phyloP scores from a whole-genome alignment of 2,329 filamentous ascomycete genomes.

The Xylaria sp. region DNA sequence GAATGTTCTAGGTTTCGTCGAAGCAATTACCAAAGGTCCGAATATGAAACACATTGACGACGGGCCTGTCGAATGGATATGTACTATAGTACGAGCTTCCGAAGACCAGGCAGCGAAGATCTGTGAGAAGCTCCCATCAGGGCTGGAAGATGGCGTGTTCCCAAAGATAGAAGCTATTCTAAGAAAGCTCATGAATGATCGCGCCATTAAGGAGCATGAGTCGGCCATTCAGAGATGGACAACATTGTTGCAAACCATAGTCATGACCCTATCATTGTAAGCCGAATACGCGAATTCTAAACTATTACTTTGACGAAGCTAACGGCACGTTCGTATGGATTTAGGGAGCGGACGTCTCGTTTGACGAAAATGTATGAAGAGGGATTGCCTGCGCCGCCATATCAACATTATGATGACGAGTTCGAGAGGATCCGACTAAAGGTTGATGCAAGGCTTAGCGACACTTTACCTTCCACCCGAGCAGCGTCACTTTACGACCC shows the following conservation, averaged over 20 bases:
- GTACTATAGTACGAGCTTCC: not conserved
- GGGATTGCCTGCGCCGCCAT: not conserved
- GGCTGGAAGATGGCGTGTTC: not conserved
- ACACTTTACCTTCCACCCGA: not conserved
- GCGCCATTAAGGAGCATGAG: conserved; percentile 2
- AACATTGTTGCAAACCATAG: not conserved
- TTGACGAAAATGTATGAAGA: too few relatives aligned
- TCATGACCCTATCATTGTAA: not conserved
- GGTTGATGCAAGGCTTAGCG: not conserved
- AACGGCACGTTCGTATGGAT: not conserved
- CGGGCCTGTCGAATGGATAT: not conserved
- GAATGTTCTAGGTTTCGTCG: not conserved
- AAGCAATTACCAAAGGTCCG: not conserved
- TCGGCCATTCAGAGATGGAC: not conserved
- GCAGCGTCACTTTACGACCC: not conserved
- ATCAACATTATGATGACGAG: not conserved
- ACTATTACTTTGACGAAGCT: not conserved
- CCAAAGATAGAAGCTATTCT: not conserved
- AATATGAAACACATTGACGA: not conserved
- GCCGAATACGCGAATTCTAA: not conserved
- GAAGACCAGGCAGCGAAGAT: not conserved
- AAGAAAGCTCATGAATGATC: conserved; percentile 6
- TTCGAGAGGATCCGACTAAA: not conserved
- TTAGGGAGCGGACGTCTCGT: conserved; percentile 5
- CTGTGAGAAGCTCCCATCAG: not conserved